Conservation (phyloP, 2,329 filamentous ascomycete genomes). For the Rhynchosporium agropyri region DNA sequence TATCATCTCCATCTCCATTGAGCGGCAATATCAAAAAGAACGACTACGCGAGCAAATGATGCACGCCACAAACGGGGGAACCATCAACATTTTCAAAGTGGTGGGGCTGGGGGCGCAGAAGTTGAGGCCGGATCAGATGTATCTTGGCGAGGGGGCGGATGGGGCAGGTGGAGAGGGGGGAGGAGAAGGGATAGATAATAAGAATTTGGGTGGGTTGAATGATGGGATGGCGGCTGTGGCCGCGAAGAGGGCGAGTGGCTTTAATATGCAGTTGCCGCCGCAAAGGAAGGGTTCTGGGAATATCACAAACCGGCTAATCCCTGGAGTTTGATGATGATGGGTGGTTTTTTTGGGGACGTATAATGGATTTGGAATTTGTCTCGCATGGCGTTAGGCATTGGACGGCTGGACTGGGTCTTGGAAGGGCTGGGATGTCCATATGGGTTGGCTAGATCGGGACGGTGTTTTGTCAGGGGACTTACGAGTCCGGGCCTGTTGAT, state of each 20-base stretch:
- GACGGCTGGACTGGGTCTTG: background rate
- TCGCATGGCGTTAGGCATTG: conserved; percentile 7
- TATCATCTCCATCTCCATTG: conserved; percentile 61
- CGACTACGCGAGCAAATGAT: conserved; percentile 67
- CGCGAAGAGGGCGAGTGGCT: conserved; percentile 28
- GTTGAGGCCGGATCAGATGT: conserved; percentile 43
- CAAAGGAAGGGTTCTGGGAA: conserved; percentile 20
- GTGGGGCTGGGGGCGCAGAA: conserved; percentile 58
- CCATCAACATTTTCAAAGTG: conserved; percentile 64
- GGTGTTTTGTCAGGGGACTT: too few species aligned
- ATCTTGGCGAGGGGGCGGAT: background rate
- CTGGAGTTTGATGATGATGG: background rate
- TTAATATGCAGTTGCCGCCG: conserved; percentile 33
- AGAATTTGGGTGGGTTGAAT: background rate
- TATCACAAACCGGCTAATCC: background rate
- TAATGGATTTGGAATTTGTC: background rate
- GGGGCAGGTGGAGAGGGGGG: conserved; percentile 12
- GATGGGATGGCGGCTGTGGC: conserved; percentile 28
- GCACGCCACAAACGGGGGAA: conserved; percentile 66
- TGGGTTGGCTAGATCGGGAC: too few species aligned
- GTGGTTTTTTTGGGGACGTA: background rate
- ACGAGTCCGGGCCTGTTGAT: too few species aligned
- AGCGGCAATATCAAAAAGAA: conserved; percentile 63
- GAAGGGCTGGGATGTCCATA: too few species aligned
- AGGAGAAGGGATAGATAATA: background rate